Evolutionary conservation across 768 basidiomycete genomes (phyloP), one percentile per base, ranked within the genome.

Genomic region (Termitomyces sp.): DNA sequence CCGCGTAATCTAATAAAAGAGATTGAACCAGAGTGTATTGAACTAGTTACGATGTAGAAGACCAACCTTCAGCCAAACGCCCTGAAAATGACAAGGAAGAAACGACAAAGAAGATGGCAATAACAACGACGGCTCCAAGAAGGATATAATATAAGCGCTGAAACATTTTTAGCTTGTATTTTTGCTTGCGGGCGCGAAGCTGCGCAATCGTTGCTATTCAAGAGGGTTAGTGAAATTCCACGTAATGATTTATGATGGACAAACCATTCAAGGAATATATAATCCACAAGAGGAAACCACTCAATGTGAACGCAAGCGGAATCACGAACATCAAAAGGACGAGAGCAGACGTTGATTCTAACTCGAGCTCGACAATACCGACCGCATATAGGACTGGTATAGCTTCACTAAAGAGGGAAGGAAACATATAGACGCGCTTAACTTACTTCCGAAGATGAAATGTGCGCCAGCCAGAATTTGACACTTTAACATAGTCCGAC

Each of bases 281-380:
- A 54, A 96, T 98, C 96, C 96, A 98, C 63, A 96, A 80, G 27
- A 99, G 81, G 79, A 98, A 99, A 1, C 88, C 88, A 58, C 94
- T 96, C n/a, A 99, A 79, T 1, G 94, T 95, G 73, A 98, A 89
- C 1, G 96, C 92, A 51, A 99, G 79, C 6, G 97, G 97, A 60
- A 98, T 87, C 61, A 98, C 91, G 69, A 98, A 94, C 65, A 97
- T 69, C 61, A 99, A 76, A 30, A 97, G 81, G 52, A 93, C 70
- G 55, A 96, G 76, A 0, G 91, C 89, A 8, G 93, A 93, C 0
- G 94, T 93, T 22, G 89, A 91, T 70, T 98, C 95, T 36, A 98
- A 79, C 65, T 93, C 86, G 30, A 99, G 82, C 70, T 95, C 87
- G 45, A 97, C 96, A 42, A 96, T 95, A 20, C 97, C 97, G 54